Percentiles rank a stretch among this genome's conserved stretches.
phyloP scores from a whole-genome alignment of 1,139 yeast genomes.

The Yamadazyma atlantica region DNA sequence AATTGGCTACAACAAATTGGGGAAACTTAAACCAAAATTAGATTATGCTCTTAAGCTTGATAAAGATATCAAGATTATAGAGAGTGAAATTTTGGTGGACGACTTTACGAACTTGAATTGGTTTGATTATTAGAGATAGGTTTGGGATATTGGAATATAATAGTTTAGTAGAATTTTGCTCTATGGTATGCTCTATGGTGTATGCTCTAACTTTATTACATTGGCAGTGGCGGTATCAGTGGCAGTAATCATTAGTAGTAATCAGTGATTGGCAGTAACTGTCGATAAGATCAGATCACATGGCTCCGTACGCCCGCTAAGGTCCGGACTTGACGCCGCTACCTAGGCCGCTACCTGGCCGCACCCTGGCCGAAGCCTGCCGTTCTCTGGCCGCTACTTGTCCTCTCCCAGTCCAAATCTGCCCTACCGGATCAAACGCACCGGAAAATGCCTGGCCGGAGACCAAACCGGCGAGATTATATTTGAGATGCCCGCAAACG shows the following conservation, averaged over 20 bases:
- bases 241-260: no score
- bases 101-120: conserved; percentile 17
- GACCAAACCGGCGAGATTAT: neutral
- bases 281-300: no score
- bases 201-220: neutral
- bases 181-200: no score
- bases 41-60: conserved; percentile 9
- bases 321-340: neutral
- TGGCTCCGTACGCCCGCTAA: neutral
- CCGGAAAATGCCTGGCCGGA: no score
- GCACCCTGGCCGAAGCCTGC: no score
- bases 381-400: neutral
- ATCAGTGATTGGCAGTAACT: no score
- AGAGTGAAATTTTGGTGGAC: conserved; percentile 13
- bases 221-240: no score
- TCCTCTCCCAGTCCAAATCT: neutral
- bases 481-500: neutral
- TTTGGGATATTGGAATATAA: no score
- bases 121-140: conserved; percentile 19
- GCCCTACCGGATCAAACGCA: no score
- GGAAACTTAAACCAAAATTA: conserved; percentile 1
- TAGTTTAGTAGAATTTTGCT: no score
- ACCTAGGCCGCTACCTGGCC: neutral
- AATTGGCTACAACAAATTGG: no score
- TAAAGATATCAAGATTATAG: conserved; percentile 8